These are phyloP conservation scores for Kurtzmaniella fragi DNA, from an alignment of 805 yeast species.

Conservation along the genomic window DNA sequence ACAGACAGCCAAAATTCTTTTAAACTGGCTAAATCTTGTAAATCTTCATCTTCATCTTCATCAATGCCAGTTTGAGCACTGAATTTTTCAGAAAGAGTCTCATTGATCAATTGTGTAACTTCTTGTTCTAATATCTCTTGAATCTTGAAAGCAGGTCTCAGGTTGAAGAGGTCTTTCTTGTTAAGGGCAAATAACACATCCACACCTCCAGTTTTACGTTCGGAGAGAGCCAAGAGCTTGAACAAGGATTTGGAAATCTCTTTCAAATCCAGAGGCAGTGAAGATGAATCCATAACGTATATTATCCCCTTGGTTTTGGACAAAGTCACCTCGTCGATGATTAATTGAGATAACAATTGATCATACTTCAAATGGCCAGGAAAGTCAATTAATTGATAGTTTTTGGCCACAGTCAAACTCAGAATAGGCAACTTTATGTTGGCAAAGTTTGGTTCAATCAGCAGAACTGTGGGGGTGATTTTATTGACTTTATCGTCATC, in stretches of 20 bases:
- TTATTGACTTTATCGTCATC: neutral
- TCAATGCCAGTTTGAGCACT: conserved; percentile 38
- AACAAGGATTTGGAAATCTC: conserved; percentile 56
- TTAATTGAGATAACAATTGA: conserved; percentile 47
- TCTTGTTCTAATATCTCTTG: conserved; percentile 57
- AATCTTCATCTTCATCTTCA: conserved; percentile 34
- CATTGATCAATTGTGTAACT: conserved; percentile 48
- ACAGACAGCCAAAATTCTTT: conserved; percentile 42
- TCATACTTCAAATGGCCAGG: conserved; percentile 87
- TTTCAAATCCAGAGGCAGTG: conserved; percentile 37
- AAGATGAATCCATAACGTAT: conserved; percentile 71
- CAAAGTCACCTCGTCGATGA: conserved; percentile 35
- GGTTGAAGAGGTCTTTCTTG: conserved; percentile 80
- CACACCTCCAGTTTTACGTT: conserved; percentile 59
- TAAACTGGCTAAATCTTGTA: conserved; percentile 22
- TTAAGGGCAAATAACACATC: conserved; percentile 78
- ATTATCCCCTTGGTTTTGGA: conserved; percentile 59
- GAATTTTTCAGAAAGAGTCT: conserved; percentile 29
- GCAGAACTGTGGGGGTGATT: conserved; percentile 27
- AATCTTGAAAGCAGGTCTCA: conserved; percentile 65
- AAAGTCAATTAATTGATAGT: conserved; percentile 59
- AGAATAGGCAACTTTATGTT: conserved; percentile 30
- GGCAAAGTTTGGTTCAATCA: conserved; percentile 31
- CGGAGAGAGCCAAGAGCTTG: conserved; percentile 58
- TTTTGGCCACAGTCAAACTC: conserved; percentile 29